Conservation (phyloP, 106 monocot species). For the Acorus calamus region DNA sequence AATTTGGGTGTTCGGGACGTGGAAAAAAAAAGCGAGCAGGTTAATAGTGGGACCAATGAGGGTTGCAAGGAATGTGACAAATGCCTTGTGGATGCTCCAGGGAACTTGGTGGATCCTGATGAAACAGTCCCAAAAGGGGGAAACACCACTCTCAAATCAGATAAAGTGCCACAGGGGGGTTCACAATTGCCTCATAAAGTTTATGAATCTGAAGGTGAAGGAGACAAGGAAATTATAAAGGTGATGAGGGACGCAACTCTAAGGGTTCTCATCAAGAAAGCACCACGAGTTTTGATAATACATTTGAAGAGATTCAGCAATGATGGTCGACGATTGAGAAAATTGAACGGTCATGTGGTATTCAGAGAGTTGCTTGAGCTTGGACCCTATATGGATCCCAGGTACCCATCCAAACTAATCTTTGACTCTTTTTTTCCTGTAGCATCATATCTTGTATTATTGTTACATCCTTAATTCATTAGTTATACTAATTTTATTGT, state of each 20-base stretch:
- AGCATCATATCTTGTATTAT: too few relatives aligned
- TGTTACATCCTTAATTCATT: too few relatives aligned
- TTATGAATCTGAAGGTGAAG: conserved; percentile 12
- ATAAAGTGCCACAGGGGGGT: conserved; percentile 6
- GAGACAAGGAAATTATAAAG: conserved; percentile 11
- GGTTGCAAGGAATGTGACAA: too few relatives aligned
- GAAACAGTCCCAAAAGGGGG: too few relatives aligned
- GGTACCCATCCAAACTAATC: conserved; percentile 24
- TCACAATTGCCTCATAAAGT: conserved; percentile 1
- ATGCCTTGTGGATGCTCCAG: too few relatives aligned
- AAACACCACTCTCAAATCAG: neutral
- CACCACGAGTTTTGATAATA: conserved; percentile 60
- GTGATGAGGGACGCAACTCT: conserved; percentile 77
- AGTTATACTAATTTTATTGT: too few relatives aligned
- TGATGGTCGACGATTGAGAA: conserved; percentile 64
- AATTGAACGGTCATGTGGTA: conserved; percentile 64
- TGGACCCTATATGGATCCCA: conserved; percentile 53
- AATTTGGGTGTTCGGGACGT: too few relatives aligned
- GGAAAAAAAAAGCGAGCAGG: too few relatives aligned
- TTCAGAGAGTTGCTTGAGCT: conserved; percentile 79
- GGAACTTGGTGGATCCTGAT: too few relatives aligned
- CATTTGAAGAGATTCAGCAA: conserved; percentile 88
- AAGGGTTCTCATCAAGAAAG: conserved; percentile 43
- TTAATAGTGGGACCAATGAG: too few relatives aligned
- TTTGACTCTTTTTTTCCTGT: too few relatives aligned